These are phyloP conservation scores for Phanerodontia chrysosporium DNA, from an alignment of 768 basidiomycete genomes.

Conservation along the genomic window DNA sequence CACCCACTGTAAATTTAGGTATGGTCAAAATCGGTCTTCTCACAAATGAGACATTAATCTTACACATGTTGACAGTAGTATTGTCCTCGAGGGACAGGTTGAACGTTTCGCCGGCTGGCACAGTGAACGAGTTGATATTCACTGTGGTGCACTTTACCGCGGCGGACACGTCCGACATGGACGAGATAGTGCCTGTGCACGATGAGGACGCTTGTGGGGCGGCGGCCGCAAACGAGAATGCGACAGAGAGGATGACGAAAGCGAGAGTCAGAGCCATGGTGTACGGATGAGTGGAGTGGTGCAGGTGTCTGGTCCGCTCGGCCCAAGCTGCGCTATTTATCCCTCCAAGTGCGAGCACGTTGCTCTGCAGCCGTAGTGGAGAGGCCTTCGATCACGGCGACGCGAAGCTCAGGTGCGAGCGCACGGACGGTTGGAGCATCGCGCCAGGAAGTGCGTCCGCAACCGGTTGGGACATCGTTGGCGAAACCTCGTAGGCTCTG, in stretches of 20 bases:
- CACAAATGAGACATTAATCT: slow-evolving; percentile 17
- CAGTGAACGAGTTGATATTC: slow-evolving; percentile 52
- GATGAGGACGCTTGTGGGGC: slow-evolving; percentile 5
- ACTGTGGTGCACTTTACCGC: slow-evolving; percentile 57
- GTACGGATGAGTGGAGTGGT: too few species aligned
- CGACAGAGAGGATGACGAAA: slow-evolving; percentile 3
- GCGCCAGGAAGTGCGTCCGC: neutral
- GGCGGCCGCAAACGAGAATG: neutral
- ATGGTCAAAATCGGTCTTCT: neutral
- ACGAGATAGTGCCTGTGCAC: slow-evolving; percentile 53
- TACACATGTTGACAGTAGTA: slow-evolving; percentile 57
- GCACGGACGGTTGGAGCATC: neutral
- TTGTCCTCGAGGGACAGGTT: slow-evolving; percentile 41
- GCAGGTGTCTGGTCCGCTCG: too few species aligned
- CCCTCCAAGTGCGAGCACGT: too few species aligned
- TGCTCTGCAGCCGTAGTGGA: neutral
- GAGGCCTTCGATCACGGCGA: neutral
- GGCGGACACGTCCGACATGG: slow-evolving; percentile 43
- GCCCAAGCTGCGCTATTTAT: too few species aligned
- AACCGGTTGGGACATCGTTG: neutral
- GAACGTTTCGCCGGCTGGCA: slow-evolving; percentile 50
- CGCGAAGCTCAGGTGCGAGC: neutral
- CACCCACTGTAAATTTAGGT: slow-evolving; percentile 39
- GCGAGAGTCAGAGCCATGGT: neutral
- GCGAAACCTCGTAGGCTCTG: neutral